Base-by-base conservation (phyloP, 805 yeast genomes). In the Ogataea pini region DNA sequence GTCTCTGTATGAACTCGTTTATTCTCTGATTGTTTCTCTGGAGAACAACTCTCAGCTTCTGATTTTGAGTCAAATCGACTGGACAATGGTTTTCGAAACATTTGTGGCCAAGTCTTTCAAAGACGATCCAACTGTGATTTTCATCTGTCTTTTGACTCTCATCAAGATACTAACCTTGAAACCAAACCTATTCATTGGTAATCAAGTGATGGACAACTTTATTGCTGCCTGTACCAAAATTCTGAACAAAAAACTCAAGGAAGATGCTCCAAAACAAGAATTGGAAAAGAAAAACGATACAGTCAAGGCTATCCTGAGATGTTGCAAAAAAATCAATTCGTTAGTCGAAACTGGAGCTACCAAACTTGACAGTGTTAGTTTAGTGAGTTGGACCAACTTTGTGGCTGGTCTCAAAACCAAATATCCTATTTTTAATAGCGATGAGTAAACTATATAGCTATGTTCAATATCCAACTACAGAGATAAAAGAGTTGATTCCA, bases 221-320 rank as follows among this genome's bases (percentile, higher is more conserved):
- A 65, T 67, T 20, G 67, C 63, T 3, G 65, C 75, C n/a, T 69
- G 74, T 42, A 67, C 63, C 9, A 73, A 72, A 41, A 68, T 76
- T 20, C 56, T 79, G 45, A 71, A 70, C 34, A 74, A 74, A 46
- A 81, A 77, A 51, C 65, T 81, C 45, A 75, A 79, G 51, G 82
- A 78, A 20, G 81, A 76, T 45, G 85, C 89, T 7, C 80, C 83
- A n/a, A 77, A 83, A 45, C 88, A 84, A 61, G 89, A 83, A 48
- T 64, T 77, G 19, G 89, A 83, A 57, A 76, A 74, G 49, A 73
- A 73, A 46, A 75, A 77, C 48, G 86, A 81, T 51, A 56, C 65
- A 3, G 49, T 58, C 34, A 68, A 59, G 42, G 63, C 68, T 13
- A 52, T 67, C 9, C 43, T 66, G n/a, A 52, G 71, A 46, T 64